Percentiles rank a stretch among this genome's conserved stretches.
Evolutionary conservation across 441 rosid species (phyloP).

Genomic region (Geranium incanum): DNA sequence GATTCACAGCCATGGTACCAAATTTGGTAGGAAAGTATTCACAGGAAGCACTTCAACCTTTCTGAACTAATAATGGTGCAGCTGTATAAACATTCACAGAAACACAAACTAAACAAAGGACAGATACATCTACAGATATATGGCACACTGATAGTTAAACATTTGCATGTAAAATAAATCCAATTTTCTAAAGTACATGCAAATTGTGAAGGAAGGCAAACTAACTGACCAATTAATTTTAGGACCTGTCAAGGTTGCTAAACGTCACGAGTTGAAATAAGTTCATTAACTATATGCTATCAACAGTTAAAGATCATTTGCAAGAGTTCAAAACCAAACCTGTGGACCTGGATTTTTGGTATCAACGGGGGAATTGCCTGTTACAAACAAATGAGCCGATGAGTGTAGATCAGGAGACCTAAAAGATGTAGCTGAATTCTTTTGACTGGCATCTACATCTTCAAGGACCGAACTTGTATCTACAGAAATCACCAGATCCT

Average conservation of each 20-base stretch:
- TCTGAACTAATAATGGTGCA: neutral
- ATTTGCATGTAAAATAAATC: neutral
- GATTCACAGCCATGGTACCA: neutral
- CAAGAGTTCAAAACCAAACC: slow-evolving; percentile 28
- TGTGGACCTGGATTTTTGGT: slow-evolving; percentile 26
- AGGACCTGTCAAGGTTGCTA: neutral
- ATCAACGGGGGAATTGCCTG: slow-evolving; percentile 21
- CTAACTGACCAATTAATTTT: neutral
- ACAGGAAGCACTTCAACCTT: neutral
- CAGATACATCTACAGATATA: slow-evolving; percentile 4
- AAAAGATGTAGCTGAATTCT: slow-evolving; percentile 26
- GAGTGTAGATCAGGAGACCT: slow-evolving; percentile 26
- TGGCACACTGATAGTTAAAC: neutral
- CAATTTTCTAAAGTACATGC: neutral
- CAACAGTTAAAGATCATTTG: slow-evolving; percentile 6
- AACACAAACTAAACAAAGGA: slow-evolving; percentile 2
- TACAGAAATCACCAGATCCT: slow-evolving; percentile 27
- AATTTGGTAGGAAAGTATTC: neutral
- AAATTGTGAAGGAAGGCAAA: neutral
- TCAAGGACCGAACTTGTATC: slow-evolving; percentile 37
- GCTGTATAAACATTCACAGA: neutral
- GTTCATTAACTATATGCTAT: neutral
- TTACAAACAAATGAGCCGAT: slow-evolving; percentile 29
- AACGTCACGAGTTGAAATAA: neutral
- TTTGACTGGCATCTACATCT: slow-evolving; percentile 31